Evolutionary conservation across 768 basidiomycete genomes (phyloP).

Genomic region (Paxillus involutus): DNA sequence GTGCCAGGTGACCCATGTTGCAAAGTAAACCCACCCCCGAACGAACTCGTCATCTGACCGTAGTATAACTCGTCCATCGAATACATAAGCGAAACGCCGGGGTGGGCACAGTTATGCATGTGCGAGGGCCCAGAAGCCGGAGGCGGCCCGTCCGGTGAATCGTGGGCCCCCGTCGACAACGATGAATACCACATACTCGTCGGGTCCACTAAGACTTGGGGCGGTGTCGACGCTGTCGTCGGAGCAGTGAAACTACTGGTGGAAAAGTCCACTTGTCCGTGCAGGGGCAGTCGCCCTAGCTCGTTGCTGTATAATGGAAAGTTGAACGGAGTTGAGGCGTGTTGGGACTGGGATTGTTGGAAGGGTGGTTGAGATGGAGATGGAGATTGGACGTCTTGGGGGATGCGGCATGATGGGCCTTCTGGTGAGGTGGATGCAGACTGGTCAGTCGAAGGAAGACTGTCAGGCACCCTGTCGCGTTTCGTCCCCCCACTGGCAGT

Average conservation of each 20-base stretch:
- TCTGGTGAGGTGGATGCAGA: conserved; percentile 11
- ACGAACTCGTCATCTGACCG: conserved; percentile 16
- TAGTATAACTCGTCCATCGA: conserved; percentile 24
- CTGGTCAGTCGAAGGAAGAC: conserved; percentile 27
- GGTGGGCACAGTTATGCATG: background rate
- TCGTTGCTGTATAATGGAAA: conserved; percentile 60
- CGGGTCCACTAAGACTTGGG: background rate
- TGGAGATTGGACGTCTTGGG: conserved; percentile 20
- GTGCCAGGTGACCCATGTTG: background rate
- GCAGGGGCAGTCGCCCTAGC: conserved; percentile 52
- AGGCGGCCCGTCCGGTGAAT: background rate
- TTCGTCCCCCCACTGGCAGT: conserved; percentile 44
- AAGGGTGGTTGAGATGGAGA: conserved; percentile 7
- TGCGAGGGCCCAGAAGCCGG: background rate
- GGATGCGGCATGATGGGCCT: conserved; percentile 30
- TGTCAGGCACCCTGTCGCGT: conserved; percentile 62
- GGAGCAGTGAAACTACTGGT: background rate
- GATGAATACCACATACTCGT: conserved; percentile 22
- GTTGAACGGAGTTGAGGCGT: conserved; percentile 22
- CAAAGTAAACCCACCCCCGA: background rate
- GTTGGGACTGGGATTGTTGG: conserved; percentile 12
- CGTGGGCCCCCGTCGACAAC: background rate
- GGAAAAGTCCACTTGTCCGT: conserved; percentile 27
- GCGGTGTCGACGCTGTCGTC: background rate
- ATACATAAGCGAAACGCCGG: conserved; percentile 3